Evolutionary conservation across 768 basidiomycete genomes (phyloP).

Genomic region (Austroboletus festivus): DNA sequence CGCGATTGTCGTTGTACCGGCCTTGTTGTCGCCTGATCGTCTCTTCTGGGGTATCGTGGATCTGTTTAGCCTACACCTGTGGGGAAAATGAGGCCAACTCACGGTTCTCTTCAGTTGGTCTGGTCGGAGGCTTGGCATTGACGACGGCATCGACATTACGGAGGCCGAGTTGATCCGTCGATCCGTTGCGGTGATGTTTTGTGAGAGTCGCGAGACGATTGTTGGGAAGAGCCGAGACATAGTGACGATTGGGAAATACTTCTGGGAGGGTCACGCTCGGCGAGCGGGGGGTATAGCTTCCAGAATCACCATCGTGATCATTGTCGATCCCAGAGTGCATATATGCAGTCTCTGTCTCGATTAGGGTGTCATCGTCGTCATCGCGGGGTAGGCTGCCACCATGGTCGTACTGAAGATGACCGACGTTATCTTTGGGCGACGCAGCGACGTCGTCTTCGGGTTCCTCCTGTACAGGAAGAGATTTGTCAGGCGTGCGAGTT

Average conservation of each 20-base stretch:
- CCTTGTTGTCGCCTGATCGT: slow-evolving; percentile 19
- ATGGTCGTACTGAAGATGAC: slow-evolving; percentile 35
- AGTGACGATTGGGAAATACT: slow-evolving; percentile 31
- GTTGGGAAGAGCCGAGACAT: slow-evolving; percentile 28
- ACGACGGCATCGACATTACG: slow-evolving; percentile 56
- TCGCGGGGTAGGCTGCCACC: slow-evolving; percentile 39
- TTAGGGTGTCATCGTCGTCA: slow-evolving; percentile 45
- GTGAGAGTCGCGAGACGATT: slow-evolving; percentile 37
- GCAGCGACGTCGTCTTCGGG: slow-evolving; percentile 57
- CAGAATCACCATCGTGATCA: slow-evolving; percentile 48
- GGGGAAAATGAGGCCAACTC: slow-evolving; percentile 17
- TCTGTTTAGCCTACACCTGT: slow-evolving; percentile 16
- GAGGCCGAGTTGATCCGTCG: slow-evolving; percentile 61
- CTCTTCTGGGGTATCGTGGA: slow-evolving; percentile 14
- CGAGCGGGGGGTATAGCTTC: slow-evolving; percentile 65
- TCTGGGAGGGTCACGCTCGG: slow-evolving; percentile 61
- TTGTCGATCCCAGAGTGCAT: slow-evolving; percentile 33
- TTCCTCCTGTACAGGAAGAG: slow-evolving; percentile 75
- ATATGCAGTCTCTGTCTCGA: slow-evolving; percentile 38
- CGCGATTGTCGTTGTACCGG: slow-evolving; percentile 18
- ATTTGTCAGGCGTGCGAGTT: slow-evolving; percentile 65
- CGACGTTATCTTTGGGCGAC: slow-evolving; percentile 39
- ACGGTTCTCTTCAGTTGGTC: slow-evolving; percentile 28
- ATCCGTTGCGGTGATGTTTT: slow-evolving; percentile 52
- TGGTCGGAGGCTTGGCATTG: slow-evolving; percentile 41